Percentiles rank a stretch among this genome's conserved stretches.
Conservation (phyloP, 192 early-diverging fungal genomes). For the Coemansia sp. region DNA sequence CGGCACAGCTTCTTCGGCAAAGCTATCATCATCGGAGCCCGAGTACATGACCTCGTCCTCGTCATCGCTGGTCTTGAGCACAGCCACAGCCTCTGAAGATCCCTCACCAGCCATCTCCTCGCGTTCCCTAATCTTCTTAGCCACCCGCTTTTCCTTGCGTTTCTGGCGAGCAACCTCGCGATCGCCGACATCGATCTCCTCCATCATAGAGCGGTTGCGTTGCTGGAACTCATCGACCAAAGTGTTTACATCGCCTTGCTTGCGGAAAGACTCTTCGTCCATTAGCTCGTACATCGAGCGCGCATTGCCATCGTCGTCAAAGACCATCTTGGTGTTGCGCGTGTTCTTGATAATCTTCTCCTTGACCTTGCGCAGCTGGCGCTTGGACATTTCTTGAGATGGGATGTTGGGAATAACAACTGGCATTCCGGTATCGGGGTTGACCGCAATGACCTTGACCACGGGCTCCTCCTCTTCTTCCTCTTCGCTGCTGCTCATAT, state of each 20-base stretch:
- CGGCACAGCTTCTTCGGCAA: slow-evolving; percentile 21
- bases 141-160: slow-evolving; percentile 69
- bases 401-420: slow-evolving; percentile 52
- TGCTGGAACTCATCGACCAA: slow-evolving; percentile 75
- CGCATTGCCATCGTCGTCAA: slow-evolving; percentile 93
- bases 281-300: slow-evolving; percentile 76
- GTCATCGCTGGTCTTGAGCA: slow-evolving; percentile 34
- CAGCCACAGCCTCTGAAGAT: slow-evolving; percentile 12
- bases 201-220: slow-evolving; percentile 69
- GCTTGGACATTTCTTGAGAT: slow-evolving; percentile 43
- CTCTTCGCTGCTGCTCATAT: slow-evolving; percentile 16
- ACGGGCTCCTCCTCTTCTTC: slow-evolving; percentile 57
- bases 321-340: slow-evolving; percentile 75
- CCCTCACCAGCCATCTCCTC: slow-evolving; percentile 50
- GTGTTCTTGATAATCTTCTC: slow-evolving; percentile 76
- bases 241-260: slow-evolving; percentile 66
- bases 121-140: slow-evolving; percentile 66
- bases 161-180: slow-evolving; percentile 69
- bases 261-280: slow-evolving; percentile 78
- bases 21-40: slow-evolving; percentile 18
- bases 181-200: slow-evolving; percentile 77
- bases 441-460: slow-evolving; percentile 49
- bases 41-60: slow-evolving; percentile 12
- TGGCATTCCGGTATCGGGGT: slow-evolving; percentile 38
- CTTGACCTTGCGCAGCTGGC: slow-evolving; percentile 59